Percentiles rank a stretch among this genome's conserved stretches.
These are phyloP conservation scores for Salix brachista DNA, from an alignment of 345 rosid genomes.

Conservation along the genomic window DNA sequence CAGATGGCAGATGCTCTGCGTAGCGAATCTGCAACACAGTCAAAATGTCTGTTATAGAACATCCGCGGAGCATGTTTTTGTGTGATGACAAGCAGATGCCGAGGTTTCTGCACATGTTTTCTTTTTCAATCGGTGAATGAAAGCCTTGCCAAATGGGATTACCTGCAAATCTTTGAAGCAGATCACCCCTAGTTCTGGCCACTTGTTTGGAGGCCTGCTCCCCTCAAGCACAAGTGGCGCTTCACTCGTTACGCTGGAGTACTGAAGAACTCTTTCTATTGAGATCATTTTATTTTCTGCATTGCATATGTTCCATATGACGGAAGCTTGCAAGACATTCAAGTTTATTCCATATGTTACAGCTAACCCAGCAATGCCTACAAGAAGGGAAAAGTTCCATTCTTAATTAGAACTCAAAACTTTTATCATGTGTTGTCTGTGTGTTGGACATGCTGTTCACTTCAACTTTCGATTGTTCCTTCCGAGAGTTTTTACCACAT, in stretches of 20 bases:
- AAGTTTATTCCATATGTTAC: slow-evolving; percentile 86
- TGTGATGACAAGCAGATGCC: neutral
- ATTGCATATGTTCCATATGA: slow-evolving; percentile 85
- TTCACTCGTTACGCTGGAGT: slow-evolving; percentile 69
- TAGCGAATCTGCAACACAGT: slow-evolving; percentile 61
- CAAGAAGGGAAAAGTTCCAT: slow-evolving; percentile 4
- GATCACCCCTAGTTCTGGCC: slow-evolving; percentile 82
- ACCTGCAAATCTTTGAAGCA: slow-evolving; percentile 76
- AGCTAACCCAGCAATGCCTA: slow-evolving; percentile 93
- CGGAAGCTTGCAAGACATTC: slow-evolving; percentile 79
- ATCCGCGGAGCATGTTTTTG: neutral
- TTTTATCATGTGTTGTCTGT: neutral
- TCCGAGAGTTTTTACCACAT: neutral
- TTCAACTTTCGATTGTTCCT: neutral
- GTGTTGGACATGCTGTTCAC: neutral
- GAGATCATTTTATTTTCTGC: slow-evolving; percentile 94
- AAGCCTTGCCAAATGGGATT: neutral
- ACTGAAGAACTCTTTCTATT: slow-evolving; percentile 85
- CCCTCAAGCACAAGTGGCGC: slow-evolving; percentile 65
- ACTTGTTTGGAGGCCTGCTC: slow-evolving; percentile 56
- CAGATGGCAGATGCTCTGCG: slow-evolving; percentile 86
- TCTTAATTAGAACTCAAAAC: neutral
- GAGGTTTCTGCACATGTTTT: neutral
- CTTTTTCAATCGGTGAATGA: neutral
- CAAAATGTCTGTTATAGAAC: neutral